Percentiles rank a stretch among this genome's conserved stretches.
Conservation (phyloP, 1,284 basidiomycete genomes). For the Fomitopsis betulina region DNA sequence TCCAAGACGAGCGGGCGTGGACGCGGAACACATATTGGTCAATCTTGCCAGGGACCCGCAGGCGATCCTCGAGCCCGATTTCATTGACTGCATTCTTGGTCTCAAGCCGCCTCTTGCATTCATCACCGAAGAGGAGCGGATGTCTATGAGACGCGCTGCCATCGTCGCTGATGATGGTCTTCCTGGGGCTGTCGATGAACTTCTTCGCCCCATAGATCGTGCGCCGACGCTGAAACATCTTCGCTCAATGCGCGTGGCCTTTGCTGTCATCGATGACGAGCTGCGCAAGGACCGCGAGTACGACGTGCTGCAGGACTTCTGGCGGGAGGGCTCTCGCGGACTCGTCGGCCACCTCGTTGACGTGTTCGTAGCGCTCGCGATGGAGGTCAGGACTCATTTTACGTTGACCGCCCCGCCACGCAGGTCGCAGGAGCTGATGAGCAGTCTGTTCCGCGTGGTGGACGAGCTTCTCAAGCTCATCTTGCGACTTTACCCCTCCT, state of each 20-base stretch:
- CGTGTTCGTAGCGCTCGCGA: constrained; percentile 40
- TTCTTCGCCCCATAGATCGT: constrained; percentile 45
- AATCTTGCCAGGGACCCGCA: constrained; percentile 56
- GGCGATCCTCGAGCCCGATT: constrained; percentile 53
- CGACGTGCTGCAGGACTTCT: constrained; percentile 49
- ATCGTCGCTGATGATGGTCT: constrained; percentile 62
- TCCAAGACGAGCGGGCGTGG: constrained; percentile 55
- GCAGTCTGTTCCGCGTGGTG: constrained; percentile 49
- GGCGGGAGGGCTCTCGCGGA: constrained; percentile 54
- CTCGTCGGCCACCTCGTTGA: constrained; percentile 52
- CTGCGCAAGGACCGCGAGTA: constrained; percentile 49
- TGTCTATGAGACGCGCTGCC: constrained; percentile 54
- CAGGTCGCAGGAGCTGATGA: constrained; percentile 34
- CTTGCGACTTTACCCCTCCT: constrained; percentile 37
- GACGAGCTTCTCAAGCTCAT: constrained; percentile 52
- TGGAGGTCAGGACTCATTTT: constrained; percentile 52
- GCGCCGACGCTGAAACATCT: constrained; percentile 47
- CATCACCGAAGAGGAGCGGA: constrained; percentile 55
- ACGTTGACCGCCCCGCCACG: constrained; percentile 29
- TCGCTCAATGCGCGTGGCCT: constrained; percentile 56
- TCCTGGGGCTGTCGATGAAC: constrained; percentile 55
- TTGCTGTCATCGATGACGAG: constrained; percentile 50
- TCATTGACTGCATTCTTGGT: constrained; percentile 50
- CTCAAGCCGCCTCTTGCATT: constrained; percentile 51
- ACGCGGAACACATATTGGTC: constrained; percentile 63